Base-by-base conservation (phyloP, 2,329 filamentous ascomycete species). In the Colletotrichum gloeosporioides region DNA sequence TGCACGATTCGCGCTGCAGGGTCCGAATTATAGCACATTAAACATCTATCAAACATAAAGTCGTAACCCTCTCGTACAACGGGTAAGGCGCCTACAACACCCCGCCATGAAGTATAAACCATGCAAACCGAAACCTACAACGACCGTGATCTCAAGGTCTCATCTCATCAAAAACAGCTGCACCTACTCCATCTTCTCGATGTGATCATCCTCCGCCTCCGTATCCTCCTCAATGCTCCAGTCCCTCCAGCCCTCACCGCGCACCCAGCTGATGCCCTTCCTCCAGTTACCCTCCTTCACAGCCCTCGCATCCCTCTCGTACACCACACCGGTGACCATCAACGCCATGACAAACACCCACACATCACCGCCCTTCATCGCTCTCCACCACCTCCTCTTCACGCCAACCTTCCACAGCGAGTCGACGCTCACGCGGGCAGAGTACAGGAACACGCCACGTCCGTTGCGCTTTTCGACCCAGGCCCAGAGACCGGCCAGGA, bases 331-430 rank as follows among this genome's bases (percentile, higher is more conserved):
- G 22, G 96, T 92, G 22, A 96, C 85, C 80, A 95, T 95, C 85
- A 98, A 88, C 64, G 95, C 94, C 22, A 92, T 84, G 18, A 96
- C 94, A 81, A 99, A 96, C 5, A 99, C 87, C 87, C 94, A 91
- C 7, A 98, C 92, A 84, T 99, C 96, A 0, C 96, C 96, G 49
- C 95, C 94, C 80, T 90, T 92, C 83, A 97, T 90, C 13, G 95
- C 95, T 78, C 90, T 92, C 95, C 96, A 98, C 92, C 95, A 95
- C 2, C 95, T 91, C 39, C 93, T 89, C 92, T 99, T 99, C 71
- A 94, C 92, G n/a, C 96, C 96, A 0, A 98, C 95, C 87, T 98
- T 98, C 95, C 96, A 99, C 62, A 96, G 85, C 49, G 92, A 95
- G 83, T 98, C 95, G 34, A 98, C 88, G 76, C 94, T 95, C n/a